phyloP scores from a whole-genome alignment of 345 rosid genomes.

The Balakata baccata region DNA sequence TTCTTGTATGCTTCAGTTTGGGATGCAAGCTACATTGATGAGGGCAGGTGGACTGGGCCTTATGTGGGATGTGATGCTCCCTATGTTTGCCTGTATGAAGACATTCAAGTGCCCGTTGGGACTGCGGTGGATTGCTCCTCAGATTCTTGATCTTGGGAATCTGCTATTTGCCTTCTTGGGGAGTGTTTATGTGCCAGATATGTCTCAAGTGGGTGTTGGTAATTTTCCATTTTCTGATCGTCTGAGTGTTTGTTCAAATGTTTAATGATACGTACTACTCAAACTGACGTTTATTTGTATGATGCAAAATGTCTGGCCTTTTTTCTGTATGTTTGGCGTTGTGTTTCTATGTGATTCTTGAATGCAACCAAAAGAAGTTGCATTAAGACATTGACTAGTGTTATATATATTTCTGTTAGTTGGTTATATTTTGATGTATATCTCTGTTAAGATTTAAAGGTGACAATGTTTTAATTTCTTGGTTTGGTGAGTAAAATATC shows the following conservation, averaged over 20 bases:
- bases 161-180: background rate
- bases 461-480: background rate
- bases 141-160: constrained; percentile 24
- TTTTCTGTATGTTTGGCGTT: background rate
- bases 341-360: background rate
- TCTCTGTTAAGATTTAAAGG: background rate
- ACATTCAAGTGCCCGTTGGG: constrained; percentile 41
- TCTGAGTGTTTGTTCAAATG: background rate
- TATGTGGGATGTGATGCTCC: constrained; percentile 48
- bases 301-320: background rate
- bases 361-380: background rate
- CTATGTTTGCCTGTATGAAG: constrained; percentile 50
- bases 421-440: background rate
- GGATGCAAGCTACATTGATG: constrained; percentile 53
- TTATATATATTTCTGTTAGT: background rate
- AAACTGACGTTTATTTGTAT: background rate
- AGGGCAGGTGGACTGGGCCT: constrained; percentile 48
- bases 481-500: background rate
- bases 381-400: background rate
- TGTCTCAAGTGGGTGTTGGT: background rate
- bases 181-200: background rate
- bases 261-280: background rate
- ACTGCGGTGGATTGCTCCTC: constrained; percentile 35
- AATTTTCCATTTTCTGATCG: background rate
- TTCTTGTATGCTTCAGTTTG: constrained; percentile 55